Conservation (phyloP, 2,329 filamentous ascomycete species). For the Lecanicillium sp. region DNA sequence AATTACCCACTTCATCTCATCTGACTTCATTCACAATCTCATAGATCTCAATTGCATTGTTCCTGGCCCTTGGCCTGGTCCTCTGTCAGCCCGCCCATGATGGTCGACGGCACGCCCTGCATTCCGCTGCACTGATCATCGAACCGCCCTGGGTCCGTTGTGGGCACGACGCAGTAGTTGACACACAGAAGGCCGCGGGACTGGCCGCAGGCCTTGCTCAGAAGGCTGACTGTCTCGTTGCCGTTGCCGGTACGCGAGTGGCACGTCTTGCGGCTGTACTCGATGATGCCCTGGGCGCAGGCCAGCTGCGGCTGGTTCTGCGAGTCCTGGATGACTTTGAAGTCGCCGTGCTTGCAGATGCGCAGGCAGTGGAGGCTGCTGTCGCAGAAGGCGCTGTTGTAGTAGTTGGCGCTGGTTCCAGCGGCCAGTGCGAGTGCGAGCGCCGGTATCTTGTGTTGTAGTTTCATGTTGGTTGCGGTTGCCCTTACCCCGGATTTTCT, state of each 20-base stretch:
- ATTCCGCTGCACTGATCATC: neutral
- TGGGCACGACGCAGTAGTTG: constrained; percentile 6
- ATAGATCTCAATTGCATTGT: neutral
- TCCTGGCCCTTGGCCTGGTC: constrained; percentile 9
- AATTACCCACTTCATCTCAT: neutral
- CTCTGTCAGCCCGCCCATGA: constrained; percentile 9
- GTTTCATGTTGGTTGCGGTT: too few species aligned
- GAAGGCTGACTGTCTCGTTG: neutral
- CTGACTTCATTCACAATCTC: neutral
- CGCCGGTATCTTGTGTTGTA: too few species aligned
- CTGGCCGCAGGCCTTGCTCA: neutral
- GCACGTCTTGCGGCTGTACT: constrained; percentile 11
- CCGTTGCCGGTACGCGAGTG: constrained; percentile 4
- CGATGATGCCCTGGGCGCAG: constrained; percentile 7
- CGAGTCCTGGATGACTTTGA: neutral
- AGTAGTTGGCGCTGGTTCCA: neutral
- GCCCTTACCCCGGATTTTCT: neutral
- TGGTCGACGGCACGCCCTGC: constrained; percentile 1
- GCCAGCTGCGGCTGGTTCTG: constrained; percentile 2
- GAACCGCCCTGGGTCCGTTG: neutral
- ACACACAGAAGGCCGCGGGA: neutral
- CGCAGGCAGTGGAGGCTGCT: constrained; percentile 7
- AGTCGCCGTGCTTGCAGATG: constrained; percentile 7
- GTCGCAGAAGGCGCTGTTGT: constrained; percentile 3
- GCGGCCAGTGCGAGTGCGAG: neutral